Percentiles rank a stretch among this genome's conserved stretches.
Conservation (phyloP, 768 basidiomycete species). For the Sarcodon sp. region DNA sequence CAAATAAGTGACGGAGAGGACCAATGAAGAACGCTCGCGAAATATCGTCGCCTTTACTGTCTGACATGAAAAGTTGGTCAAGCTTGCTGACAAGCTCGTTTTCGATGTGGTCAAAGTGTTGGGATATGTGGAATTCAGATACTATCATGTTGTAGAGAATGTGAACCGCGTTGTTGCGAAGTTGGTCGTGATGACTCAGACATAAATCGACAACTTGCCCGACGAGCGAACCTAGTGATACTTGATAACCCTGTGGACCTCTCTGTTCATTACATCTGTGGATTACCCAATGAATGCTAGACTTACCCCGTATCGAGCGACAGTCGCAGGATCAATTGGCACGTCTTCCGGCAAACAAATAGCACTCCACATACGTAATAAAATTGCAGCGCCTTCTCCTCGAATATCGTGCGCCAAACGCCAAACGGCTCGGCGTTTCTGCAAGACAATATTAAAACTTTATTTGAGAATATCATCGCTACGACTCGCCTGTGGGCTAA, state of each 20-base stretch:
- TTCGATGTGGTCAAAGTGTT: slow-evolving; percentile 82
- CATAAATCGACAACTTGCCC: slow-evolving; percentile 88
- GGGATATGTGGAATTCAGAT: slow-evolving; percentile 76
- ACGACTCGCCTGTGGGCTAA: slow-evolving; percentile 69
- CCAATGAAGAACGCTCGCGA: slow-evolving; percentile 88
- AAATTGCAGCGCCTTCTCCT: slow-evolving; percentile 76
- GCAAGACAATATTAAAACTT: not conserved
- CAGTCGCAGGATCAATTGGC: slow-evolving; percentile 34
- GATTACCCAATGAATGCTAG: not conserved
- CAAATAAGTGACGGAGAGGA: slow-evolving; percentile 84
- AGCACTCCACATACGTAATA: slow-evolving; percentile 76
- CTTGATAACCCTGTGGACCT: slow-evolving; percentile 62
- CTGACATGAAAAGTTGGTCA: slow-evolving; percentile 87
- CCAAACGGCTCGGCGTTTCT: slow-evolving; percentile 96
- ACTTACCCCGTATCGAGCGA: slow-evolving; percentile 62
- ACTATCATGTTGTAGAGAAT: slow-evolving; percentile 95
- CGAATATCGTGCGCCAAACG: slow-evolving; percentile 91
- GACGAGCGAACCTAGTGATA: slow-evolving; percentile 69
- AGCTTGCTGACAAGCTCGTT: slow-evolving; percentile 85
- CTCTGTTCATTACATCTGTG: not conserved
- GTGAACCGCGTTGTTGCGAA: slow-evolving; percentile 81
- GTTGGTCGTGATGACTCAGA: slow-evolving; percentile 87
- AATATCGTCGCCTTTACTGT: slow-evolving; percentile 83
- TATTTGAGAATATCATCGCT: not conserved
- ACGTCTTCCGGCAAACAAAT: slow-evolving; percentile 65